Conservation (phyloP, 2,329 filamentous ascomycete species). For the Immersiporthe knoxdaviesiana region DNA sequence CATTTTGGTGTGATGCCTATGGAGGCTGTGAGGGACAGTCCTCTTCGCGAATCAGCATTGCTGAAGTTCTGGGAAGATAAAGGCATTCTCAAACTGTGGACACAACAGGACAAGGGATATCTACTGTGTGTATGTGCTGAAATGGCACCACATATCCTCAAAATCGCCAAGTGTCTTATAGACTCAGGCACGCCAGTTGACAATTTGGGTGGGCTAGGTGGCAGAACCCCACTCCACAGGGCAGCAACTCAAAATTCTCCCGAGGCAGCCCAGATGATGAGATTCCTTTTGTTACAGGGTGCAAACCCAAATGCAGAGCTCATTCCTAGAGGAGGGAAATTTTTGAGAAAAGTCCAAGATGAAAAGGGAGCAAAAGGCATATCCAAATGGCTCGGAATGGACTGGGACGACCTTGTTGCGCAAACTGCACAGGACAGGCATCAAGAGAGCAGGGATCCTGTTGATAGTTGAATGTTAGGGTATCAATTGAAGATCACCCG, state of each 20-base stretch:
- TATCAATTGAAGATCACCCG: background rate
- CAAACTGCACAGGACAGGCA: background rate
- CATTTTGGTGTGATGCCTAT: background rate
- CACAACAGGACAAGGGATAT: background rate
- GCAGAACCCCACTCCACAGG: background rate
- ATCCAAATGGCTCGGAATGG: background rate
- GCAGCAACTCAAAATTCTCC: background rate
- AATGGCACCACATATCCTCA: background rate
- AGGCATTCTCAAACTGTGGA: background rate
- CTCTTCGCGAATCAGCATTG: background rate
- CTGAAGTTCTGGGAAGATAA: background rate
- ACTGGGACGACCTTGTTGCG: background rate
- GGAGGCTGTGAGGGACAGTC: background rate
- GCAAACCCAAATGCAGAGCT: background rate
- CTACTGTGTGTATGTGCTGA: background rate
- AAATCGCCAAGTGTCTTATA: background rate
- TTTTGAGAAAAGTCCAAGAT: background rate
- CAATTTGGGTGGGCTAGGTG: no score
- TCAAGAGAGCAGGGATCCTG: background rate
- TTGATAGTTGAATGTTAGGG: background rate
- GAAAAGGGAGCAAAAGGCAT: background rate
- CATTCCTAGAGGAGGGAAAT: background rate
- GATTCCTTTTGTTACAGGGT: background rate
- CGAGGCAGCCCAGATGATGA: background rate
- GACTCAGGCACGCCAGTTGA: background rate